Percentiles rank a stretch among this genome's conserved stretches.
phyloP scores from a whole-genome alignment of 2,329 filamentous ascomycete species.

The Pyrenochaeta sp. region DNA sequence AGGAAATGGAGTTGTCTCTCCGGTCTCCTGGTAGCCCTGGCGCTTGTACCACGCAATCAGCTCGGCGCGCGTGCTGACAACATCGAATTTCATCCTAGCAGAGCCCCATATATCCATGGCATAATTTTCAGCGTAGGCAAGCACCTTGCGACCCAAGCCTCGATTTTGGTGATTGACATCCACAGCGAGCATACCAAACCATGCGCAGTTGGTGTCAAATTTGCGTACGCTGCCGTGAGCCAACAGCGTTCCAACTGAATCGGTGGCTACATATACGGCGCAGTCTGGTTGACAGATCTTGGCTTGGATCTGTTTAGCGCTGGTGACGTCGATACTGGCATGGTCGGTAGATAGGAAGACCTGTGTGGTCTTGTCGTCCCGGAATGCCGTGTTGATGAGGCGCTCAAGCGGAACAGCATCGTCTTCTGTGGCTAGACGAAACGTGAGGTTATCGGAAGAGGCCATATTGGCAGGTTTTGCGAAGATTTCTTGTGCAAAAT shows the following conservation, averaged over 20 bases:
- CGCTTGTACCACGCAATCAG: neutral
- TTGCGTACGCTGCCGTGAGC: neutral
- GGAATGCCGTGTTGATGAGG: neutral
- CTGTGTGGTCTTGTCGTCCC: neutral
- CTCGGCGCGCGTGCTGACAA: neutral
- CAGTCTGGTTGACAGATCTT: neutral
- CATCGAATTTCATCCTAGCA: neutral
- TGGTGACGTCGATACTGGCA: neutral
- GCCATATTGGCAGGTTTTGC: neutral
- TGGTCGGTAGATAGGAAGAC: neutral
- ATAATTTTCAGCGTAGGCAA: neutral
- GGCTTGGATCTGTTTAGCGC: neutral
- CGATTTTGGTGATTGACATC: neutral
- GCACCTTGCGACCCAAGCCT: neutral
- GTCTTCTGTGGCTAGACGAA: neutral
- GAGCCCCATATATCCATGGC: neutral
- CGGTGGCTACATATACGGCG: neutral
- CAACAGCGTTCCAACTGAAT: neutral
- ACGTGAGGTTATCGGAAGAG: neutral
- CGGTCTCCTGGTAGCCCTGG: neutral
- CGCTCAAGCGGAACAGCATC: neutral
- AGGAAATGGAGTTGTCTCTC: neutral
- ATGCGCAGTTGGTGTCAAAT: neutral
- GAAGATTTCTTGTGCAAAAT: too few relatives aligned
- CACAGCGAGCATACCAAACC: neutral